Evolutionary conservation across 306 rosid genomes (phyloP).

Genomic region (Crotalaria pallida): DNA sequence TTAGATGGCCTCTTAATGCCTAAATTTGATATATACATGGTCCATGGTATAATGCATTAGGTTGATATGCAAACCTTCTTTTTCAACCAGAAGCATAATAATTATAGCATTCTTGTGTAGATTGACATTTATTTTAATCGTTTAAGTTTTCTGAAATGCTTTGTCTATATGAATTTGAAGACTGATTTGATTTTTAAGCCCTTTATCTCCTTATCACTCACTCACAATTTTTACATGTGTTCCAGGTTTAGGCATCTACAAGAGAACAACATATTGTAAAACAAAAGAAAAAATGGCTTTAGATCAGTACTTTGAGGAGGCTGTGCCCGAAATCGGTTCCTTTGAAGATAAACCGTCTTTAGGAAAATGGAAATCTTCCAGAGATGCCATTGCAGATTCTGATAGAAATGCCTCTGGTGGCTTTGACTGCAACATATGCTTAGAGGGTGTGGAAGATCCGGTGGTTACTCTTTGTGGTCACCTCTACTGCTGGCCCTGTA

Average conservation of each 20-base stretch:
- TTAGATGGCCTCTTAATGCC: background rate
- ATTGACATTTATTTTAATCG: background rate
- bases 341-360: constrained; percentile 32
- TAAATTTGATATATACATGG: background rate
- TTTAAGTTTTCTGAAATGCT: background rate
- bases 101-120: background rate
- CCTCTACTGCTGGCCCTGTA: constrained; percentile 96
- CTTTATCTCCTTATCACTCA: background rate
- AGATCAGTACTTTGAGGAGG: constrained; percentile 41
- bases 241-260: constrained; percentile 15
- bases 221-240: background rate
- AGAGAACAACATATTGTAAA: background rate
- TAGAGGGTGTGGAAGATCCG: constrained; percentile 76
- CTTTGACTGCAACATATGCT: constrained; percentile 90
- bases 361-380: constrained; percentile 38
- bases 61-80: constrained; percentile 5
- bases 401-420: constrained; percentile 37
- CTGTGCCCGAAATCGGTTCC: constrained; percentile 17
- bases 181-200: background rate
- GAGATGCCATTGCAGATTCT: constrained; percentile 27
- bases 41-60: background rate
- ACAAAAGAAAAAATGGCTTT: constrained; percentile 35
- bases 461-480: constrained; percentile 96
- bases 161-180: background rate
- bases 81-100: background rate